Percentiles rank a stretch among this genome's conserved stretches.
These are phyloP conservation scores for Babesia ovata DNA, from an alignment of 169 alveolate species.

Conservation along the genomic window DNA sequence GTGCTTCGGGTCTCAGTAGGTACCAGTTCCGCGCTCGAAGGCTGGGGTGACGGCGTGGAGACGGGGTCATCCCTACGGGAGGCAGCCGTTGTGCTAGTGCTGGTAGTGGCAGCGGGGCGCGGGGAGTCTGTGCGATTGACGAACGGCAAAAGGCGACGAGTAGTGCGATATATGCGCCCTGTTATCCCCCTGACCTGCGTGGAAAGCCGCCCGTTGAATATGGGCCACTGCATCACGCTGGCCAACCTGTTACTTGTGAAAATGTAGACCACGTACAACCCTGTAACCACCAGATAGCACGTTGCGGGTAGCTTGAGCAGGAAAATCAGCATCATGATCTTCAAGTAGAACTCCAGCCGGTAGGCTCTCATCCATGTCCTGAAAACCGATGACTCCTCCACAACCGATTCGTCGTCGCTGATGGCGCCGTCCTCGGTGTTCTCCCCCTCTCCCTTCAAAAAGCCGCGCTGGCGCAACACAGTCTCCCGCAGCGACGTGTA, in stretches of 20 bases:
- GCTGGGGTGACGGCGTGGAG: not conserved
- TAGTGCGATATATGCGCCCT: conserved; percentile 2
- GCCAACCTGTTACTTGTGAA: conserved; percentile 2
- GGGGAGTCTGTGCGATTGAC: not conserved
- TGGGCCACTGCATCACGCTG: not conserved
- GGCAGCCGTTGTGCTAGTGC: not conserved
- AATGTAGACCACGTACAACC: conserved; percentile 28
- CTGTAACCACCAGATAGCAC: conserved; percentile 33
- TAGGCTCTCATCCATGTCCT: conserved; percentile 27
- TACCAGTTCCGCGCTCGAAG: not conserved
- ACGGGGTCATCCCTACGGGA: not conserved
- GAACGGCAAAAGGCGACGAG: not conserved
- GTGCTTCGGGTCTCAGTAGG: not conserved
- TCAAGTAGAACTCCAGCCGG: conserved; percentile 47
- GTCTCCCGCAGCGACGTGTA: conserved; percentile 8
- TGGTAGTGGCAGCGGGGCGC: not conserved
- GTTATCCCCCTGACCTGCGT: not conserved
- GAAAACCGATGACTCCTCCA: not conserved
- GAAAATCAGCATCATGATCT: conserved; percentile 48
- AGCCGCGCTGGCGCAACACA: conserved; percentile 2
- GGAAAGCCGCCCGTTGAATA: not conserved
- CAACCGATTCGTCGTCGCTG: conserved; percentile 4
- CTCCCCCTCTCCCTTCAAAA: conserved; percentile 8
- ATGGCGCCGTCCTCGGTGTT: not conserved
- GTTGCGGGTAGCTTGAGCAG: conserved; percentile 51